Base-by-base conservation (phyloP, 2,329 filamentous ascomycete genomes). In the Massarina eburnea region DNA sequence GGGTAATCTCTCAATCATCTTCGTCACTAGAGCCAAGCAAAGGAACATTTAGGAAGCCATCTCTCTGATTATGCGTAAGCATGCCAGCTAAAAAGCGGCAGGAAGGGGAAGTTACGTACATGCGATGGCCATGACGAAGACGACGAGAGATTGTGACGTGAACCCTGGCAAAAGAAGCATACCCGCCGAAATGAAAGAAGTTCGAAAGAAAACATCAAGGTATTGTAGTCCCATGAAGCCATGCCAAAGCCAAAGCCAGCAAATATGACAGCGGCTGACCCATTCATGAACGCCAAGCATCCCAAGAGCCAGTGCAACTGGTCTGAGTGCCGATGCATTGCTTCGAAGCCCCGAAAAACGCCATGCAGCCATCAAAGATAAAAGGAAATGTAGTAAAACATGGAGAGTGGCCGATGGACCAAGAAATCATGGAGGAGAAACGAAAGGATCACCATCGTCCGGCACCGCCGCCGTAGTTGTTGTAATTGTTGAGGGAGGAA, bases 401-500 rank as follows among this genome's bases (percentile, higher is more conserved):
- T 33, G 49, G 51, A 55, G 57, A 49, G 55, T 52, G 58, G 55
- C 59, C 52, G 43, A 45, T 26, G 22, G 52, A 54, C 46, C 53
- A 56, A 58, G 53, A 55, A 61, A 59, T 43, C 61, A 62, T 67
- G 59, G 59, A 56, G 57, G 60, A 58, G 58, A 63, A 64, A 43
- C 45, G 46, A 58, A 65, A 55, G 43, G 36, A 45, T 57, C 67
- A 71, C 68, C 68, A 71, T 56, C 67, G 61, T 58, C 68, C 59
- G 46, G 62, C 65, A 56, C 65, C 60, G 48, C 64, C 66, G 57
- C 66, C 61, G 58, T 67, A 67, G 59, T 75, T 78, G 69, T 82
- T 83, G 70, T 81, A 78, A 49, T 76, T 76, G 73, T 95, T 95
- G 81, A 95, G 87, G 74, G 78, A 77, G 59, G 88, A 91, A 83